Evolutionary conservation across 805 yeast species (phyloP), one percentile per base, ranked within the genome.

Genomic region (Millerozyma miso): DNA sequence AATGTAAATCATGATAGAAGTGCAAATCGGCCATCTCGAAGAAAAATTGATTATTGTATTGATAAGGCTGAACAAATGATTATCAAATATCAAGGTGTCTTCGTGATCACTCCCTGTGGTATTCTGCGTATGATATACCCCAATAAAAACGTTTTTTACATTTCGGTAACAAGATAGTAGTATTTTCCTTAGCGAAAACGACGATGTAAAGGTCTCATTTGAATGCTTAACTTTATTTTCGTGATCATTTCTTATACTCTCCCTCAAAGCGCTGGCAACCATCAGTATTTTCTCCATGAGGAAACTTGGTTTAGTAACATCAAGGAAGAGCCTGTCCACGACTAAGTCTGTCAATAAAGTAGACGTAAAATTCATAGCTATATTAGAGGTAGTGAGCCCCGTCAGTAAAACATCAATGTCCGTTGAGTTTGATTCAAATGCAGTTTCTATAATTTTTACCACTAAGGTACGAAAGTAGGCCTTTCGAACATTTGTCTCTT

Each of bases 291-390:
- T 45, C 20, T 45, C 51, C n/a, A 62, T 38, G 1, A 65, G 40
- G 40, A 66, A 63, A 5, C 51, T 44, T 0, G 66, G 65, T 7
- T 55, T 39, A 3, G 65, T 45, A 15, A 65, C 40, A 44, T 55
- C 58, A 2, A 44, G 52, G 13, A 63, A 32, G 1, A 58, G 42
- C 37, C 58, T 58, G 14, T 40, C 47, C 17, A 66, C 38, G 3
- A 66, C 60, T 40, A 64, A 45, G 48, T 65, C 69, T 15, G 63
- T 52, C 18, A 62, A 36, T n/a, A 64, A 42, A n/a, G 52, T 41
- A 8, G 44, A 49, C 1, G 60, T 47, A 29, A 65, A 53, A 35
- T 51, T 50, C 32, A 50, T 45, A 3, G 58, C 46, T 2, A 63
- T 63, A 31, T 54, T 51, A 4, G 68, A 60, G 16, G 56, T 49